Evolutionary conservation across 2,329 filamentous ascomycete species (phyloP).

Genomic region (Chalaropsis thielavioides): DNA sequence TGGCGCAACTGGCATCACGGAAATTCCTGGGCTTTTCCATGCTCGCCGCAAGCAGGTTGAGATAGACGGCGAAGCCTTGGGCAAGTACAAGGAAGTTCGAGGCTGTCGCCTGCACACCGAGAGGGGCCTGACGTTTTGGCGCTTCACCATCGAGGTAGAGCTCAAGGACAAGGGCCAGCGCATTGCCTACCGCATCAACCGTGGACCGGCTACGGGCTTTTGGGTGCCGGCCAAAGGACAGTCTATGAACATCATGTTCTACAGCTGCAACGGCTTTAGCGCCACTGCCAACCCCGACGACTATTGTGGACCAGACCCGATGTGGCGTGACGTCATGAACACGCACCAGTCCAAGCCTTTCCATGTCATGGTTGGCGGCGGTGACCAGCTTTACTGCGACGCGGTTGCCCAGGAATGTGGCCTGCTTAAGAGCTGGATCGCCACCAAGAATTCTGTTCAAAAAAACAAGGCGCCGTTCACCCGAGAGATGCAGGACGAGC

Average conservation of each 20-base stretch:
- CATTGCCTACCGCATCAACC: constrained; percentile 90
- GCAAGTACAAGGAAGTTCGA: constrained; percentile 68
- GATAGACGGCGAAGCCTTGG: constrained; percentile 65
- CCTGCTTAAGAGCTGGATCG: constrained; percentile 71
- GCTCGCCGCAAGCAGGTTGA: constrained; percentile 38
- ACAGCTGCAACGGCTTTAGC: constrained; percentile 95
- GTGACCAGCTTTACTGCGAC: constrained; percentile 96
- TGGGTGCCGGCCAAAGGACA: constrained; percentile 80
- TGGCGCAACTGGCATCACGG: constrained; percentile 30
- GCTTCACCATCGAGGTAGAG: constrained; percentile 90
- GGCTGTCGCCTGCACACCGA: constrained; percentile 74
- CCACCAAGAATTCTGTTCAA: constrained; percentile 61
- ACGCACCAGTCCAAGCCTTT: constrained; percentile 82
- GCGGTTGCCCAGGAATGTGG: constrained; percentile 58
- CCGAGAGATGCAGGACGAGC: constrained; percentile 67
- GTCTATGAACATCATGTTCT: constrained; percentile 97
- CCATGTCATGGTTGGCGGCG: constrained; percentile 95
- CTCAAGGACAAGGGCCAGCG: constrained; percentile 63
- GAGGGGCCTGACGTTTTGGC: constrained; percentile 86
- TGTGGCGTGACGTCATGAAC: constrained; percentile 94
- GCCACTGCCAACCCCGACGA: constrained; percentile 59
- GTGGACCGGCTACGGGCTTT: constrained; percentile 74
- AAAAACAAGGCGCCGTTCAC: constrained; percentile 72
- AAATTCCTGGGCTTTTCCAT: constrained; percentile 39
- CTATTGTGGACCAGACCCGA: constrained; percentile 82